Evolutionary conservation across 2,329 filamentous ascomycete genomes (phyloP), one percentile per base, ranked within the genome.

Genomic region (Sclerotinia nivalis): DNA sequence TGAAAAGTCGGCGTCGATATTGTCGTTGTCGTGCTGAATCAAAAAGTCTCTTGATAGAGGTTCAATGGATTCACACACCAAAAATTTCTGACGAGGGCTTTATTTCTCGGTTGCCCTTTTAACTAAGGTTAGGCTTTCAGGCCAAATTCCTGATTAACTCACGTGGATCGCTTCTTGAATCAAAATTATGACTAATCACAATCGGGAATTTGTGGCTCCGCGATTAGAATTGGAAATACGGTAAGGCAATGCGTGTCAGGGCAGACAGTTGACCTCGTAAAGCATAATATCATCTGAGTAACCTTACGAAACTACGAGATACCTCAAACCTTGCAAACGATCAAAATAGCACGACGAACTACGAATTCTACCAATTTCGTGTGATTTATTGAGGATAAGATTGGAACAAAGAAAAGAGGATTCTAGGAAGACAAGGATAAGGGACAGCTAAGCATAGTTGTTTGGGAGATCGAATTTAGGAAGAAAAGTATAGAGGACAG

Each of bases 1-100:
- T 86, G 84, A 84, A 77, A 81, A 72, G 75, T 78, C 75, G 52
- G 55, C 76, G 76, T 78, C 76, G 76, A 78, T 74, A 50, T 73
- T 66, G 54, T 69, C 60, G 65, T 69, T 50, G 59, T 62, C 58
- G 56, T 69, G 66, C 66, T 69, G 49, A 20, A 45, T 64, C 45
- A 45, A 61, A 31, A 64, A 54, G 25, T 69, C 20, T 58, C 43
- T 31, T 64, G 10, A 25, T 45, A 12, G 59, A 64, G n/a, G 34
- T 69, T 56, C 60, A 31, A 40, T 64, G 37, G 22, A 54, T 69
- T 43, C 49, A 64, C 58, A 50, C 45, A 61, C 40, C 66, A 34
- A 64, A 69, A 37, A 64, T 45, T 47, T 69, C 66, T 69, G 66
- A 69, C 66, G 66, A 55, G 69, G 70, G 69, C 65, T 68, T 69